These are phyloP conservation scores for Magnolia kwangsiensis DNA, from an alignment of 164 flowering plant genomes.

Conservation along the genomic window DNA sequence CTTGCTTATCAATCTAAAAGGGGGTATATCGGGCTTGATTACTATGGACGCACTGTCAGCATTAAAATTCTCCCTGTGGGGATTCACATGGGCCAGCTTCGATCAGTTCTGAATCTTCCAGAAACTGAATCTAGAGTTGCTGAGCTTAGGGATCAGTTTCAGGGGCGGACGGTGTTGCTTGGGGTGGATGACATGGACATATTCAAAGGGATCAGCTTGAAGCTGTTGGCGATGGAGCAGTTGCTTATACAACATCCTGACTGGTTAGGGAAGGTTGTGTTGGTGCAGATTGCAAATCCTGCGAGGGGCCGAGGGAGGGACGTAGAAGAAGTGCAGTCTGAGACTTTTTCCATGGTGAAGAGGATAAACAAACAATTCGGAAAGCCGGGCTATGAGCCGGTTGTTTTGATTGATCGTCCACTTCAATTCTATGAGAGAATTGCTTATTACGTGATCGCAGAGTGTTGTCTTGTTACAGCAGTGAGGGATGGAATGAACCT, in stretches of 20 bases:
- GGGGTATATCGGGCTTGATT: slow-evolving; percentile 60
- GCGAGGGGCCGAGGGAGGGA: slow-evolving; percentile 62
- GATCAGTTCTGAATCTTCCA: slow-evolving; percentile 39
- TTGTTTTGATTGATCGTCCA: slow-evolving; percentile 44
- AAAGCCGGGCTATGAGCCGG: slow-evolving; percentile 44
- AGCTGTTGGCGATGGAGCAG: slow-evolving; percentile 57
- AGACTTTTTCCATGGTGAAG: slow-evolving; percentile 39
- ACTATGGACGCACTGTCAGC: slow-evolving; percentile 59
- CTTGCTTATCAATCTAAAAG: slow-evolving; percentile 55
- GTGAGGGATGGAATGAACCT: slow-evolving; percentile 73
- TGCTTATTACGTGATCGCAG: slow-evolving; percentile 51
- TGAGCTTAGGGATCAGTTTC: slow-evolving; percentile 32
- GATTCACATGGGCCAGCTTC: slow-evolving; percentile 54
- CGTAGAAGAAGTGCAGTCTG: slow-evolving; percentile 53
- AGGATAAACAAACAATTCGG: slow-evolving; percentile 47
- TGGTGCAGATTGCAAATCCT: slow-evolving; percentile 64
- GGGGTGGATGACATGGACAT: slow-evolving; percentile 77
- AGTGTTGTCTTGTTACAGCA: slow-evolving; percentile 62
- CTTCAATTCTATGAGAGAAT: slow-evolving; percentile 54
- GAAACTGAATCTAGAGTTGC: slow-evolving; percentile 43
- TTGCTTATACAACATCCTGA: slow-evolving; percentile 49
- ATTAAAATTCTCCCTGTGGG: slow-evolving; percentile 65
- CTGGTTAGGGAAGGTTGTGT: slow-evolving; percentile 46
- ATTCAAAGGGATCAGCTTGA: slow-evolving; percentile 60
- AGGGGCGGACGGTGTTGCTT: slow-evolving; percentile 41